Conservation (phyloP, 495 filamentous ascomycete species). For the Talaromyces thailandensis region DNA sequence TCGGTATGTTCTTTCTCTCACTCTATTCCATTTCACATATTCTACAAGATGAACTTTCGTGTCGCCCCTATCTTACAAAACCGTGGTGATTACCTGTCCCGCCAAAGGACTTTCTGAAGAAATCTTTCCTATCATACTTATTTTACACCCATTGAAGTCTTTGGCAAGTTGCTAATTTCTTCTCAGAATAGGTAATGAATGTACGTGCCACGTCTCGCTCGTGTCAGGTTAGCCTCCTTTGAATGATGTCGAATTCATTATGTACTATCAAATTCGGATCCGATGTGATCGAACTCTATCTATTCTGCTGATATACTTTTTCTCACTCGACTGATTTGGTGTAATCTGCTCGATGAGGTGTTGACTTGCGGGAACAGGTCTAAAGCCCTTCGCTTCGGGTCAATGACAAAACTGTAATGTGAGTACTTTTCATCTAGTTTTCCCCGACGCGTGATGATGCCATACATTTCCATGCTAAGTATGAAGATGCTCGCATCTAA, state of each 20-base stretch:
- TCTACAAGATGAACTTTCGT: slow-evolving; percentile 72
- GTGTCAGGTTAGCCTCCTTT: slow-evolving; percentile 6
- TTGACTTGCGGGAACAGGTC: background rate
- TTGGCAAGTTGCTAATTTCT: slow-evolving; percentile 20
- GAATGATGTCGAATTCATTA: slow-evolving; percentile 46
- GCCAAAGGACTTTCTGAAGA: slow-evolving; percentile 81
- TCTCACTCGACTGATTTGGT: background rate
- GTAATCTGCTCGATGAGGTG: background rate
- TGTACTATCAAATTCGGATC: slow-evolving; percentile 62
- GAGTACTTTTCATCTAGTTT: background rate
- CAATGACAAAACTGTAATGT: background rate
- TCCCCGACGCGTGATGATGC: slow-evolving; percentile 50
- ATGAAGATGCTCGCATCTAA: slow-evolving; percentile 60
- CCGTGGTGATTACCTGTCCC: slow-evolving; percentile 85
- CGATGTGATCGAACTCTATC: slow-evolving; percentile 29
- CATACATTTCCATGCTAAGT: slow-evolving; percentile 83
- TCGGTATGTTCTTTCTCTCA: slow-evolving; percentile 28
- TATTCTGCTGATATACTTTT: background rate
- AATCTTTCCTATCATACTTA: background rate
- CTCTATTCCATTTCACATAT: slow-evolving; percentile 8
- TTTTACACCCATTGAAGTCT: background rate
- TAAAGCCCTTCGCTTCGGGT: background rate
- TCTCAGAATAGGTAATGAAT: background rate
- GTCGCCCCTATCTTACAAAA: slow-evolving; percentile 90
- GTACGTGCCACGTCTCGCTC: background rate